These are phyloP conservation scores for Cyclotella cryptica DNA, from an alignment of 108 stramenopile genomes.

Conservation along the genomic window DNA sequence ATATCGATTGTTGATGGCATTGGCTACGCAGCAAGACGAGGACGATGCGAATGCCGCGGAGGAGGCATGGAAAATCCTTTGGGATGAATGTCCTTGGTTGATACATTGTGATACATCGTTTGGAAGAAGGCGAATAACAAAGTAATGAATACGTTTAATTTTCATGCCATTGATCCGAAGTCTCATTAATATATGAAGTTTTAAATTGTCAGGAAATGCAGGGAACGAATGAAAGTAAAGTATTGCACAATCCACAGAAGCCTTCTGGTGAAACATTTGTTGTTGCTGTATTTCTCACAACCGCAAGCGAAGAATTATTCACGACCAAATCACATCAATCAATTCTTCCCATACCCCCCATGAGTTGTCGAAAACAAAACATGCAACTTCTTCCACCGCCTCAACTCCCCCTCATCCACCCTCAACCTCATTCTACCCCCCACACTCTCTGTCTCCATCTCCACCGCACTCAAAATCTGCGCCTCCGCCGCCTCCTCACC, in stretches of 20 bases:
- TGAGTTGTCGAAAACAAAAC: background rate
- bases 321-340: background rate
- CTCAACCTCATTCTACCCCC: slow-evolving; percentile 4
- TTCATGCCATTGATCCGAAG: background rate
- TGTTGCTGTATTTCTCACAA: no score
- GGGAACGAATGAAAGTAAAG: no score
- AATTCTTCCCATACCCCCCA: slow-evolving; percentile 10
- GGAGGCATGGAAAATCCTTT: slow-evolving; percentile 55
- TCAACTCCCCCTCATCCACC: slow-evolving; percentile 10
- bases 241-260: no score
- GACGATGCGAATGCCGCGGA: slow-evolving; percentile 10
- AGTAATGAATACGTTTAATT: background rate
- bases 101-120: slow-evolving; percentile 64
- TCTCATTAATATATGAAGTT: background rate
- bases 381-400: background rate
- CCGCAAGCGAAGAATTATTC: no score
- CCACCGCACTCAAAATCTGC: background rate
- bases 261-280: no score
- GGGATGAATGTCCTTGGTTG: slow-evolving; percentile 69
- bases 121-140: slow-evolving; percentile 25
- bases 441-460: slow-evolving; percentile 1
- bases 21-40: slow-evolving; percentile 23
- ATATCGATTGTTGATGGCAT: slow-evolving; percentile 63
- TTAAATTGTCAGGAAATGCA: no score
- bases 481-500: background rate